Conservation (phyloP, 257 asterid species). For the Perilla frutescens region DNA sequence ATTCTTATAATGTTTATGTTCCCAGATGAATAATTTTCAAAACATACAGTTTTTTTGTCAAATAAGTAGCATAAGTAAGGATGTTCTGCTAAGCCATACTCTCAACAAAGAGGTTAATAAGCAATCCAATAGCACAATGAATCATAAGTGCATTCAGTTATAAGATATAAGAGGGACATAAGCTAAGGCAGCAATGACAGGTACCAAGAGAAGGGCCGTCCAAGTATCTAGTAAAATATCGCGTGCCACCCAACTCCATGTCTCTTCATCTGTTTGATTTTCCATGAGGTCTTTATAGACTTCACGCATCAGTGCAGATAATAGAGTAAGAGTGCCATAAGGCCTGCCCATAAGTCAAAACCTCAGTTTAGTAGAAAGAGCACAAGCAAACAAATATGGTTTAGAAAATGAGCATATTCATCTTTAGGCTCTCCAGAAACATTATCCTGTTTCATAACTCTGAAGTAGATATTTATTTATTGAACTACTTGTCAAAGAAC, state of each 20-base stretch:
- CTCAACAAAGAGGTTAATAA: constrained; percentile 22
- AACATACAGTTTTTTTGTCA: too few relatives aligned
- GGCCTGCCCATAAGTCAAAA: constrained; percentile 64
- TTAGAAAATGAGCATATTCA: constrained; percentile 7
- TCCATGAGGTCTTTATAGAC: constrained; percentile 71
- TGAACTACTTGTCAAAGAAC: constrained; percentile 28
- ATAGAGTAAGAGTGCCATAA: constrained; percentile 77
- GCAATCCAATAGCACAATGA: background rate
- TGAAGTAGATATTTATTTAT: constrained; percentile 20
- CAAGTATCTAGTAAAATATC: constrained; percentile 92
- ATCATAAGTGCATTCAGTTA: constrained; percentile 18
- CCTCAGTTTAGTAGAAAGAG: constrained; percentile 16
- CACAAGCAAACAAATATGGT: constrained; percentile 19
- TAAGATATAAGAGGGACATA: constrained; percentile 13
- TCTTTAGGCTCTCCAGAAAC: constrained; percentile 20
- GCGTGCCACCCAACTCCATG: constrained; percentile 99
- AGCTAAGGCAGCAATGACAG: constrained; percentile 27
- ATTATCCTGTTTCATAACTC: constrained; percentile 18
- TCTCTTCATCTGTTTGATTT: constrained; percentile 78
- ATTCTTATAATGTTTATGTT: too few relatives aligned
- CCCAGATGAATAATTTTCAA: too few relatives aligned
- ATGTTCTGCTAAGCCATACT: constrained; percentile 20
- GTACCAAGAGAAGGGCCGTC: constrained; percentile 86
- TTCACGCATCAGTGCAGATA: constrained; percentile 82
- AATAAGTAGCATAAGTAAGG: too few relatives aligned